Evolutionary conservation across 2,329 filamentous ascomycete genomes (phyloP).

Genomic region (Verticillium klebahnii): DNA sequence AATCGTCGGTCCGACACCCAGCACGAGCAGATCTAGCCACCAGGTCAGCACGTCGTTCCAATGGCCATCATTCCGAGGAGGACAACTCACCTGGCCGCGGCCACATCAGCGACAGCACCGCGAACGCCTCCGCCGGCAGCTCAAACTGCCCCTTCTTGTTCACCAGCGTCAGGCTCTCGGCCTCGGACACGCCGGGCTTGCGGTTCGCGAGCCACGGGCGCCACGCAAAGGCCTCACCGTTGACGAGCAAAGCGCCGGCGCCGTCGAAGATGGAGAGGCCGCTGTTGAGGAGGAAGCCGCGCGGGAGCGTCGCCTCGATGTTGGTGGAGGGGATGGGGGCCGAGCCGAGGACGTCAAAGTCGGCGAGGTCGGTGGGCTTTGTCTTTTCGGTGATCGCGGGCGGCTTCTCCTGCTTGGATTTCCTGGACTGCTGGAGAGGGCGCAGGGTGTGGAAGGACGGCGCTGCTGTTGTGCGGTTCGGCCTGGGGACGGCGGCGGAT

Average conservation of each 20-base stretch:
- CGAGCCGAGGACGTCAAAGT: slow-evolving; percentile 73
- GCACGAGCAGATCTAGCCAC: slow-evolving; percentile 70
- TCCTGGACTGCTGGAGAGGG: slow-evolving; percentile 10
- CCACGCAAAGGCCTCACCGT: slow-evolving; percentile 87
- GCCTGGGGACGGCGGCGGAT: not conserved
- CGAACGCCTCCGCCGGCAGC: slow-evolving; percentile 65
- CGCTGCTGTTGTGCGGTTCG: not conserved
- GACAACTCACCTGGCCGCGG: slow-evolving; percentile 73
- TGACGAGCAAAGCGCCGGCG: slow-evolving; percentile 72
- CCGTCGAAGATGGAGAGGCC: slow-evolving; percentile 67
- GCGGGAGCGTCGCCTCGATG: slow-evolving; percentile 74
- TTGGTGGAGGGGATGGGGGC: slow-evolving; percentile 74
- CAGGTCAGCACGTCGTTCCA: not conserved
- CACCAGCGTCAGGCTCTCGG: slow-evolving; percentile 39
- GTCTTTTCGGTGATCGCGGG: slow-evolving; percentile 21
- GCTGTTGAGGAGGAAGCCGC: slow-evolving; percentile 85
- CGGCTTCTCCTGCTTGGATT: slow-evolving; percentile 8
- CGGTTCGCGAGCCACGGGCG: slow-evolving; percentile 64
- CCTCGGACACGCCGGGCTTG: slow-evolving; percentile 16
- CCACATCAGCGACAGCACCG: slow-evolving; percentile 72
- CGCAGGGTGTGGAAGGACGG: slow-evolving; percentile 15
- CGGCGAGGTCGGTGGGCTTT: slow-evolving; percentile 58
- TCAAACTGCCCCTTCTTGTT: slow-evolving; percentile 83
- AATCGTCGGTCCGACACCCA: slow-evolving; percentile 78
- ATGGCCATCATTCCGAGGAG: not conserved